phyloP scores from a whole-genome alignment of 140 eudicot species.

The Ambrosia hybrid region DNA sequence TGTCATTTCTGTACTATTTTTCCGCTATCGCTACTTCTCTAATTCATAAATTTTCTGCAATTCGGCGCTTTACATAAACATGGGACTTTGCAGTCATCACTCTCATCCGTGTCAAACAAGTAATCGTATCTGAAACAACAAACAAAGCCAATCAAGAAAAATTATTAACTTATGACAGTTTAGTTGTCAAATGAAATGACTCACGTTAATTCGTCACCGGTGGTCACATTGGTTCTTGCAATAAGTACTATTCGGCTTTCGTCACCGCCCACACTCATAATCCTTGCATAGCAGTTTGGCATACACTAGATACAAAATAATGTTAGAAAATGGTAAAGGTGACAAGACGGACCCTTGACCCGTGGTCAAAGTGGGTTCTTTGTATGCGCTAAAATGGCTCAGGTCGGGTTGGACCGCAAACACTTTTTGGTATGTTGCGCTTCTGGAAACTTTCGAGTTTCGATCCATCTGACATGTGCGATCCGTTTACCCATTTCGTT shows the following conservation, averaged over 20 bases:
- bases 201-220: constrained; percentile 96
- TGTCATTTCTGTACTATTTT: constrained; percentile 25
- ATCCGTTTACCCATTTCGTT: not conserved
- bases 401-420: not conserved
- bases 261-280: constrained; percentile 94
- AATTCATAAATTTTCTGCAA: constrained; percentile 95
- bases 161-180: not conserved
- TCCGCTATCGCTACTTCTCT: constrained; percentile 37
- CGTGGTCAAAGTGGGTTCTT: not conserved
- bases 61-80: constrained; percentile 83
- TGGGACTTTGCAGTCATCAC: constrained; percentile 89
- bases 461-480: not conserved
- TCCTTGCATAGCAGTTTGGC: constrained; percentile 99
- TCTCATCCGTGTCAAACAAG: constrained; percentile 91
- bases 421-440: no score
- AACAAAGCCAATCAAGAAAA: not conserved
- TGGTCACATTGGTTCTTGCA: constrained; percentile 75
- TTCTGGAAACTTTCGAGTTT: no score
- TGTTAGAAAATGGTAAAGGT: not conserved
- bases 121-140: constrained; percentile 76
- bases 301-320: constrained; percentile 52
- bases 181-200: no score
- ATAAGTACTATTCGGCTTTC: constrained; percentile 96
- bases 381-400: not conserved
- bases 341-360: not conserved